Percentiles rank a stretch among this genome's conserved stretches.
Conservation (phyloP, 23 red algal species). For the Gracilaria gracilis region DNA sequence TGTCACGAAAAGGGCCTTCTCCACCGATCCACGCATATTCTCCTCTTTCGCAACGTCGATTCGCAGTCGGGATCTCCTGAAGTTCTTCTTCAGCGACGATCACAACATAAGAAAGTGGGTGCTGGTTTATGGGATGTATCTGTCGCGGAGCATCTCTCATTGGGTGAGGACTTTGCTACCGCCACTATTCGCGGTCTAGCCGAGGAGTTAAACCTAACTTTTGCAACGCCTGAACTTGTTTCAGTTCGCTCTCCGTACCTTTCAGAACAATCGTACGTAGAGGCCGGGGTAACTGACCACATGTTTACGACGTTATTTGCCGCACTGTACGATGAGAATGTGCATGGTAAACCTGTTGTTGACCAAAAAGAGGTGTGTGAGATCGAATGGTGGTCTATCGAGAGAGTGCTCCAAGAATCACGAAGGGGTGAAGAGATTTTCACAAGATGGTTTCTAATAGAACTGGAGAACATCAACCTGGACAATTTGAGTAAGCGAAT, state of each 20-base stretch:
- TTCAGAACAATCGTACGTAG: conserved; percentile 41
- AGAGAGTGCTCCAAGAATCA: conserved; percentile 11
- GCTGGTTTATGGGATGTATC: conserved; percentile 64
- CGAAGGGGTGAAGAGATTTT: conserved; percentile 18
- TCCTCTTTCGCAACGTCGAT: conserved; percentile 49
- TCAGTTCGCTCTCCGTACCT: conserved; percentile 50
- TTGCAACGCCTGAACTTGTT: conserved; percentile 33
- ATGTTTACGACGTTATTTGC: conserved; percentile 54
- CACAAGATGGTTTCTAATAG: conserved; percentile 64
- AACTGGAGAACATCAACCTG: conserved; percentile 47
- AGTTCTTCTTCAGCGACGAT: conserved; percentile 79
- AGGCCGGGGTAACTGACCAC: conserved; percentile 54
- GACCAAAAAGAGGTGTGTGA: conserved; percentile 45
- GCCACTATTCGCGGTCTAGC: conserved; percentile 66
- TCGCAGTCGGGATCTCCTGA: neutral
- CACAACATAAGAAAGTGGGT: conserved; percentile 62
- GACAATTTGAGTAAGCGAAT: conserved; percentile 10
- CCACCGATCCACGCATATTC: conserved; percentile 83
- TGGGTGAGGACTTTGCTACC: conserved; percentile 56
- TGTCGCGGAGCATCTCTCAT: conserved; percentile 78
- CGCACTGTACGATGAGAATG: conserved; percentile 37
- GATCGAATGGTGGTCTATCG: conserved; percentile 58
- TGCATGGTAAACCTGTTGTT: conserved; percentile 34
- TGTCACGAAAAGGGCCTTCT: conserved; percentile 65
- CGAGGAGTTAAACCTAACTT: conserved; percentile 68